phyloP scores from a whole-genome alignment of 148 eudicot species.

The Mesembryanthemum crystallinum region DNA sequence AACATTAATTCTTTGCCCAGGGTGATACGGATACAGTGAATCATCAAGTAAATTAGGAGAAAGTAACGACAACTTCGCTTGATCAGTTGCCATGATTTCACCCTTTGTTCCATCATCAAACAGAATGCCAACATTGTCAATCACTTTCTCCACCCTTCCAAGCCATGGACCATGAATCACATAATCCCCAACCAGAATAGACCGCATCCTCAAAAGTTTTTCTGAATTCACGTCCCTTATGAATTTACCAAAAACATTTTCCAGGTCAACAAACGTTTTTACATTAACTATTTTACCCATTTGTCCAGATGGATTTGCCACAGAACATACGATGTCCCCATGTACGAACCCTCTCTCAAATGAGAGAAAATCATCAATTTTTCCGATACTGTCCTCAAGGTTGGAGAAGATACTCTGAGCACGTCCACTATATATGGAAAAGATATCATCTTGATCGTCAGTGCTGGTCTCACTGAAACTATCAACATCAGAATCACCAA shows the following conservation, averaged over 20 bases:
- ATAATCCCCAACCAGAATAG: constrained; percentile 64
- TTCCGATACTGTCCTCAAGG: constrained; percentile 79
- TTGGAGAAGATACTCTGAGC: constrained; percentile 73
- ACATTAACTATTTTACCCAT: constrained; percentile 67
- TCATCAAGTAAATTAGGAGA: constrained; percentile 73
- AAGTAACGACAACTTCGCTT: constrained; percentile 51
- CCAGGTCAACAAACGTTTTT: constrained; percentile 65
- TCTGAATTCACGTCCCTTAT: constrained; percentile 51
- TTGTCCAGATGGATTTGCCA: constrained; percentile 61
- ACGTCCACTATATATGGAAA: constrained; percentile 66
- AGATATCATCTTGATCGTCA: constrained; percentile 76
- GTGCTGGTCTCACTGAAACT: constrained; percentile 76
- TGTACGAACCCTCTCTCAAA: constrained; percentile 69
- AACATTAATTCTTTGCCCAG: constrained; percentile 76
- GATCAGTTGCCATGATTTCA: constrained; percentile 49
- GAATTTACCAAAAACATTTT: constrained; percentile 55
- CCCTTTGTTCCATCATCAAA: constrained; percentile 82
- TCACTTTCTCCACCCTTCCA: constrained; percentile 72
- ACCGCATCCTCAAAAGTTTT: constrained; percentile 49
- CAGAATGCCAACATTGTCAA: constrained; percentile 54
- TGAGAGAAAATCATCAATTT: constrained; percentile 85
- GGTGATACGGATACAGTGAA: constrained; percentile 71
- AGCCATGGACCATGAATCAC: constrained; percentile 79
- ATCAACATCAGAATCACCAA: constrained; percentile 61
- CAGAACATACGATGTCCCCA: constrained; percentile 71